These are phyloP conservation scores for Lactarius trivialis DNA, from an alignment of 768 basidiomycete genomes.

Conservation along the genomic window DNA sequence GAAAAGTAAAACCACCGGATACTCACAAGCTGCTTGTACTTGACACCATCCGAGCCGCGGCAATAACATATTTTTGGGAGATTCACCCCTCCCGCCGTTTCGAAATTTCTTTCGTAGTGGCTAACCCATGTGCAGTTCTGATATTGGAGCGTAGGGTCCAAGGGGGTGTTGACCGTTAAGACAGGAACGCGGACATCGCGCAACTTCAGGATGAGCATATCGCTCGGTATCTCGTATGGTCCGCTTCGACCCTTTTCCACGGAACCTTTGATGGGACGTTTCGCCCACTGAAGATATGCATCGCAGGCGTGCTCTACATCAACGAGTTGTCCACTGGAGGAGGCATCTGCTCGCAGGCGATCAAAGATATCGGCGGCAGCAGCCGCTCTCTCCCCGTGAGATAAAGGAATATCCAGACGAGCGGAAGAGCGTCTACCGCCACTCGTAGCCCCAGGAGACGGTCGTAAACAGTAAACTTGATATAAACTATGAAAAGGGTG, in stretches of 20 bases:
- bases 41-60: constrained; percentile 54
- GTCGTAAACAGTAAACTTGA: constrained; percentile 73
- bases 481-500: constrained; percentile 94
- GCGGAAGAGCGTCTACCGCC: constrained; percentile 40
- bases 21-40: constrained; percentile 76
- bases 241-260: constrained; percentile 23
- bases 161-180: constrained; percentile 60
- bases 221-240: constrained; percentile 38
- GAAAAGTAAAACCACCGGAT: neutral
- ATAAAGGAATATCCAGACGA: constrained; percentile 36
- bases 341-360: constrained; percentile 41
- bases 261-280: constrained; percentile 41
- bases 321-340: constrained; percentile 35
- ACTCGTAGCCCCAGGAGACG: constrained; percentile 26
- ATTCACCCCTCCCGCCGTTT: constrained; percentile 70
- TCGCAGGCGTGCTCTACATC: constrained; percentile 55
- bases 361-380: constrained; percentile 62
- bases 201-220: constrained; percentile 42
- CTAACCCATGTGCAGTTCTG: constrained; percentile 61
- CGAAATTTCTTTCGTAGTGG: constrained; percentile 52
- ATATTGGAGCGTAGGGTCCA: constrained; percentile 69
- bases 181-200: constrained; percentile 68
- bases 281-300: constrained; percentile 71
- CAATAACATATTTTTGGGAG: constrained; percentile 76
- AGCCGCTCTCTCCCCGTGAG: constrained; percentile 51